These are phyloP conservation scores for Rhizophlyctis rosea DNA, from an alignment of 192 early-diverging fungal species.

Conservation along the genomic window DNA sequence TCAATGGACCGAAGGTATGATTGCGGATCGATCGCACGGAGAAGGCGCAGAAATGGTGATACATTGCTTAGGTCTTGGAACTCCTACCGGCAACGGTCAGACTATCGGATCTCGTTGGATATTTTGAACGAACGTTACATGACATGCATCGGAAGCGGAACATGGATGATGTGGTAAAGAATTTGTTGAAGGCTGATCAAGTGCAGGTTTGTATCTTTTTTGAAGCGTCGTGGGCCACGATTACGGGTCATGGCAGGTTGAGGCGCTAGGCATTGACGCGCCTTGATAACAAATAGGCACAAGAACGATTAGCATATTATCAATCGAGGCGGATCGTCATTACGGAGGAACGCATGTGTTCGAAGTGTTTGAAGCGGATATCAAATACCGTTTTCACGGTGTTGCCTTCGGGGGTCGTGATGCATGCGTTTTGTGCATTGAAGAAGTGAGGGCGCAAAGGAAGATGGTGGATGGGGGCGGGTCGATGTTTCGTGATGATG, in stretches of 20 bases:
- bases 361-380: slow-evolving; percentile 50
- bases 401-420: slow-evolving; percentile 67
- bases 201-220: slow-evolving; percentile 55
- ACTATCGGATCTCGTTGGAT: slow-evolving; percentile 45
- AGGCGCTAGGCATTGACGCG: too few species aligned
- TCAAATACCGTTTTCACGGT: slow-evolving; percentile 68
- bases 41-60: background rate
- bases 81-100: slow-evolving; percentile 48
- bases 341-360: slow-evolving; percentile 74
- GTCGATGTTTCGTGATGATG: too few species aligned
- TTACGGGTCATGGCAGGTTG: slow-evolving; percentile 3
- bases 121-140: slow-evolving; percentile 53
- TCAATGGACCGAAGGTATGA: slow-evolving; percentile 54
- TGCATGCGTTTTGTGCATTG: slow-evolving; percentile 66
- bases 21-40: background rate
- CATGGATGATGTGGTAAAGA: slow-evolving; percentile 67
- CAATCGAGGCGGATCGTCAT: slow-evolving; percentile 60
- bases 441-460: too few species aligned
- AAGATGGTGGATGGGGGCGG: too few species aligned
- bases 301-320: slow-evolving; percentile 62
- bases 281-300: too few species aligned
- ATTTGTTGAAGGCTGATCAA: slow-evolving; percentile 65
- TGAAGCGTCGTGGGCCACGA: background rate
- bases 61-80: slow-evolving; percentile 32
- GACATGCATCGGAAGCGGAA: slow-evolving; percentile 59